phyloP scores from a whole-genome alignment of 2,329 filamentous ascomycete genomes.

The Botrytis hyacinthi region DNA sequence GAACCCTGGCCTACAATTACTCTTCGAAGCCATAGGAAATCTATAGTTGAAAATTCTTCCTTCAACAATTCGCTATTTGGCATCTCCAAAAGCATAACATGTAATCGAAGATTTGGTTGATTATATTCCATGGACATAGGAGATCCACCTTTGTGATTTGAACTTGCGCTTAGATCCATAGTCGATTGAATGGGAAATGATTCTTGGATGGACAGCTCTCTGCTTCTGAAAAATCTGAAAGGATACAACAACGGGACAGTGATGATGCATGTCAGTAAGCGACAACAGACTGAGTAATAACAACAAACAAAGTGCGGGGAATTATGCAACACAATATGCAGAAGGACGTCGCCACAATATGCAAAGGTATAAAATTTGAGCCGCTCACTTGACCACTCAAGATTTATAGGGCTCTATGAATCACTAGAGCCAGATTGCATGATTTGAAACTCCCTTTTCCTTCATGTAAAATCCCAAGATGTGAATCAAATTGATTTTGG shows the following conservation, averaged over 20 bases:
- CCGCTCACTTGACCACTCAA: neutral
- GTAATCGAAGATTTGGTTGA: neutral
- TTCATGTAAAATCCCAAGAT: neutral
- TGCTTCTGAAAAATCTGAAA: neutral
- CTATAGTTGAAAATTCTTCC: neutral
- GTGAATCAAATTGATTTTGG: neutral
- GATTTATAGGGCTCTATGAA: neutral
- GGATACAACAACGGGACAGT: neutral
- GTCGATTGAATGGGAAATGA: neutral
- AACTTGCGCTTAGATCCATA: neutral
- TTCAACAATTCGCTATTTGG: neutral
- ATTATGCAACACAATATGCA: neutral
- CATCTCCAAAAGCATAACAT: constrained; percentile 4
- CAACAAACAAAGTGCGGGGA: neutral
- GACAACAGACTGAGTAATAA: neutral
- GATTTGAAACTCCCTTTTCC: neutral
- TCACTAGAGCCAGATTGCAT: neutral
- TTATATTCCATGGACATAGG: neutral
- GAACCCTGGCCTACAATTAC: neutral
- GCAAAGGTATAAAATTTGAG: too few species aligned
- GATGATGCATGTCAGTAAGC: neutral
- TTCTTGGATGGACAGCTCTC: neutral
- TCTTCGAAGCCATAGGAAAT: neutral
- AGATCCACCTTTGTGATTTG: neutral
- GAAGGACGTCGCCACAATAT: neutral